These are phyloP conservation scores for Phoma sp. DNA, from an alignment of 2,329 filamentous ascomycete species.

Conservation along the genomic window DNA sequence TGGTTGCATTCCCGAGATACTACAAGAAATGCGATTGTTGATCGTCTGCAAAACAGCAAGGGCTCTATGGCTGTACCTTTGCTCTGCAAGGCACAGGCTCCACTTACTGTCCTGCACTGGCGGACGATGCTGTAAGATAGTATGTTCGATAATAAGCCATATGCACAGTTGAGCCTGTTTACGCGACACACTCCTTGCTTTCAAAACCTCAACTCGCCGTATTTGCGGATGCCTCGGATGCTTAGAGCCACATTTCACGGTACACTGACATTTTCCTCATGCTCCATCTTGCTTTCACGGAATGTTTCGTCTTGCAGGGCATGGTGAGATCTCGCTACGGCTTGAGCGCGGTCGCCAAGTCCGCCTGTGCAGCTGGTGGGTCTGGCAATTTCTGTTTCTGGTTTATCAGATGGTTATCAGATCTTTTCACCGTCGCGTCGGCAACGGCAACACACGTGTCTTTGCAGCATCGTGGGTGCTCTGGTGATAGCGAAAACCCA, in stretches of 20 bases:
- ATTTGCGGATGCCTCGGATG: too few relatives aligned
- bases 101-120: neutral
- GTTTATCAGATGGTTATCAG: constrained; percentile 16
- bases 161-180: neutral
- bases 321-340: neutral
- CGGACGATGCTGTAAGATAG: neutral
- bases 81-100: neutral
- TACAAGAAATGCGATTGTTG: constrained; percentile 60
- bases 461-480: neutral
- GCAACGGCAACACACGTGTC: neutral
- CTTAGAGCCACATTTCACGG: too few relatives aligned
- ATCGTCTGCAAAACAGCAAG: constrained; percentile 20
- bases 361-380: constrained; percentile 2
- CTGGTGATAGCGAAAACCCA: neutral
- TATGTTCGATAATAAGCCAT: neutral
- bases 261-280: neutral
- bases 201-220: neutral
- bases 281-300: neutral
- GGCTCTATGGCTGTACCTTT: neutral
- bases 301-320: neutral
- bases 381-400: neutral
- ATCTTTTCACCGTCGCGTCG: neutral
- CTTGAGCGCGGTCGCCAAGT: neutral
- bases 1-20: constrained; percentile 84
- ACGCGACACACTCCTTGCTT: neutral